Evolutionary conservation across 139 green algal genomes (phyloP).

Genomic region (Coelastrella sp.): DNA sequence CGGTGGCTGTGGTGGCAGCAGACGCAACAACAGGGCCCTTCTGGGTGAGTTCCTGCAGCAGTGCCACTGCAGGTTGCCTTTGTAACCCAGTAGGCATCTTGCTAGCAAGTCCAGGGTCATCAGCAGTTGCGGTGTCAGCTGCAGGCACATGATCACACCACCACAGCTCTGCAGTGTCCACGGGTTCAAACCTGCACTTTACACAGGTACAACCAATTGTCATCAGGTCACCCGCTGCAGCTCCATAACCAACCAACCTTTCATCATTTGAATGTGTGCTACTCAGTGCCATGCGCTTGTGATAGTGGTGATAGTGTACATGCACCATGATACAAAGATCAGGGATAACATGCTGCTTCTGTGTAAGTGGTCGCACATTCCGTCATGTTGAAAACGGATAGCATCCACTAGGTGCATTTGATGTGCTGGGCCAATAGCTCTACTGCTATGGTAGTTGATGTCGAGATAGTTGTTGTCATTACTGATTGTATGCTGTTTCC

Average conservation of each 20-base stretch:
- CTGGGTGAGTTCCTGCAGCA: not conserved
- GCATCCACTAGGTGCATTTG: too few relatives aligned
- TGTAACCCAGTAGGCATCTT: not conserved
- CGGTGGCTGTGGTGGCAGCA: conserved; percentile 33
- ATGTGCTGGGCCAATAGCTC: not conserved
- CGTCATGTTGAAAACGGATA: too few relatives aligned
- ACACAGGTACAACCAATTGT: too few relatives aligned
- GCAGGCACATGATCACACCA: not conserved
- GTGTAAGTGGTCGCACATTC: too few relatives aligned
- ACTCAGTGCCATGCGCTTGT: too few relatives aligned
- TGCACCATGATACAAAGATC: too few relatives aligned
- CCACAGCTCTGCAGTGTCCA: not conserved
- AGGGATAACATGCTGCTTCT: too few relatives aligned
- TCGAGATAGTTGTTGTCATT: not conserved
- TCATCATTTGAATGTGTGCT: too few relatives aligned
- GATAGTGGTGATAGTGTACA: too few relatives aligned
- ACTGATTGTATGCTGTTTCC: not conserved
- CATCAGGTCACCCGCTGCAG: too few relatives aligned
- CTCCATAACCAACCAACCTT: too few relatives aligned
- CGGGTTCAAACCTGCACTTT: too few relatives aligned
- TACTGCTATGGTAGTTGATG: not conserved
- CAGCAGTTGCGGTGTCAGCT: not conserved
- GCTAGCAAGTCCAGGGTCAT: not conserved
- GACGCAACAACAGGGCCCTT: conserved; percentile 38
- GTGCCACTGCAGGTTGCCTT: not conserved